Evolutionary conservation across 1,284 basidiomycete genomes (phyloP).

Genomic region (Wolfiporia cocos): DNA sequence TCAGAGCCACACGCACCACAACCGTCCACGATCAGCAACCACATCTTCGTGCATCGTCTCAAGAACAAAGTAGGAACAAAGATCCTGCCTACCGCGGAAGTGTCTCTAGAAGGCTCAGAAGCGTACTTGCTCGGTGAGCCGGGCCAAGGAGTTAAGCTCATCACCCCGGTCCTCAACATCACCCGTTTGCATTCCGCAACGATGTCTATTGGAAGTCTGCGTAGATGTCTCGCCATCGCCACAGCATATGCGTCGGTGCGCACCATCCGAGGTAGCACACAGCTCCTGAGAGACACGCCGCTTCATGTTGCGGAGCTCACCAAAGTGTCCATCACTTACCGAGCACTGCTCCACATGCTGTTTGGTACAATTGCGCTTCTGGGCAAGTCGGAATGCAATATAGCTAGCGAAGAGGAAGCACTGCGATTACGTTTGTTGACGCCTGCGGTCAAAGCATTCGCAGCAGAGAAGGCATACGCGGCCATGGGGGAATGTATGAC

Average conservation of each 20-base stretch:
- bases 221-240: constrained; percentile 59
- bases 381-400: constrained; percentile 55
- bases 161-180: constrained; percentile 71
- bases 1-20: constrained; percentile 29
- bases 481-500: constrained; percentile 75
- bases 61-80: constrained; percentile 81
- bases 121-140: constrained; percentile 61
- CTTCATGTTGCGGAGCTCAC: constrained; percentile 63
- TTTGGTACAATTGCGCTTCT: constrained; percentile 56
- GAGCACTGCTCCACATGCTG: constrained; percentile 56
- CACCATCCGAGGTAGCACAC: constrained; percentile 40
- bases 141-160: constrained; percentile 64
- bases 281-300: constrained; percentile 47
- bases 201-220: constrained; percentile 49
- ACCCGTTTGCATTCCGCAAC: constrained; percentile 70
- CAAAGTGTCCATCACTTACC: constrained; percentile 52
- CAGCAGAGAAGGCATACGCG: constrained; percentile 54
- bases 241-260: constrained; percentile 57
- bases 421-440: constrained; percentile 61
- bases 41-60: constrained; percentile 65
- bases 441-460: constrained; percentile 67
- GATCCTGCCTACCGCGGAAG: constrained; percentile 72
- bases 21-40: constrained; percentile 54
- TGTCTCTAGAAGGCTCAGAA: constrained; percentile 54
- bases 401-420: constrained; percentile 42